Conservation (phyloP, 345 rosid species). For the Gossypium ekmanianum region DNA sequence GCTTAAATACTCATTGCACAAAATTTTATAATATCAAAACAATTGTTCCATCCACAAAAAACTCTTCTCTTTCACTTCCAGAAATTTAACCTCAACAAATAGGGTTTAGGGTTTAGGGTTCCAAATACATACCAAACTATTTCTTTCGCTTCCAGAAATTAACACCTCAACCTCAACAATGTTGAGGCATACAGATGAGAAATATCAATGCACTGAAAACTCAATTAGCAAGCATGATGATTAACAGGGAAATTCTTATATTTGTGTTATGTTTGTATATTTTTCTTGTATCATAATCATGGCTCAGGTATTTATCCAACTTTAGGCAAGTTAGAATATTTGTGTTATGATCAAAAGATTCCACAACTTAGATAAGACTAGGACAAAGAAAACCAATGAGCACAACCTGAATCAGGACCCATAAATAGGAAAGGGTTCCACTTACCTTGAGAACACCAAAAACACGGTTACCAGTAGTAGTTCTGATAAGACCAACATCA, state of each 20-base stretch:
- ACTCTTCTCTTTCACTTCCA: too few species aligned
- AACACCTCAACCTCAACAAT: neutral
- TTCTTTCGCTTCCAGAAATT: neutral
- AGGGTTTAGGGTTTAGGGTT: too few species aligned
- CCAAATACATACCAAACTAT: neutral
- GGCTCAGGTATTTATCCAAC: too few species aligned
- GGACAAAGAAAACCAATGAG: neutral
- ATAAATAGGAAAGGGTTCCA: neutral
- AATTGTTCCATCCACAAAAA: neutral
- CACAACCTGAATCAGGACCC: neutral
- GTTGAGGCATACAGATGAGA: neutral
- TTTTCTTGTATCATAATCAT: too few species aligned
- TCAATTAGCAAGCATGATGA: neutral
- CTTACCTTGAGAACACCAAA: slow-evolving; percentile 73
- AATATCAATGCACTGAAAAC: neutral
- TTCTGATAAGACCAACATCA: slow-evolving; percentile 71
- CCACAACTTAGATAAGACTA: neutral
- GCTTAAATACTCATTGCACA: neutral
- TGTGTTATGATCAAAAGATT: neutral
- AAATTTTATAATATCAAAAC: neutral
- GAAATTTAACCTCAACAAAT: too few species aligned
- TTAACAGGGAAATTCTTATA: neutral
- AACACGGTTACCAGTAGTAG: slow-evolving; percentile 77
- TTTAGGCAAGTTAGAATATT: too few species aligned
- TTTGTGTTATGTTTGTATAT: neutral